phyloP scores from a whole-genome alignment of 306 rosid genomes.

The Acacia acuminata region DNA sequence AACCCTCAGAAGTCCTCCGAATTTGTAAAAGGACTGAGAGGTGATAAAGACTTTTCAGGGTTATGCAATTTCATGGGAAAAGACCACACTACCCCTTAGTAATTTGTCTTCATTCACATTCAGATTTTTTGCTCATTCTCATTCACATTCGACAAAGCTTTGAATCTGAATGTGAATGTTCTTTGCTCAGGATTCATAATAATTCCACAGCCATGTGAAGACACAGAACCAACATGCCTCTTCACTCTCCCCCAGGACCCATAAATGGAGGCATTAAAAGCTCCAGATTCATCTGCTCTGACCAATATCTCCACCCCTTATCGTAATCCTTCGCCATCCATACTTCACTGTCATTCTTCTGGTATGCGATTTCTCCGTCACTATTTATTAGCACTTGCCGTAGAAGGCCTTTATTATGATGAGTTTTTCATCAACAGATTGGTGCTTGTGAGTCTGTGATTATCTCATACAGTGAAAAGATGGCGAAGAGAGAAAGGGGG shows the following conservation, averaged over 20 bases:
- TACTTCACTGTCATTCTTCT: slow-evolving; percentile 25
- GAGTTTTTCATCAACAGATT: neutral
- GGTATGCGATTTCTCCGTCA: neutral
- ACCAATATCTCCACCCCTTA: neutral
- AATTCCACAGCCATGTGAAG: slow-evolving; percentile 49
- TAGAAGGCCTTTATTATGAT: neutral
- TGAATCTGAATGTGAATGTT: neutral
- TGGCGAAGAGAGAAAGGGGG: neutral
- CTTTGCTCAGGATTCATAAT: slow-evolving; percentile 27
- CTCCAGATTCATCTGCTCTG: too few relatives aligned
- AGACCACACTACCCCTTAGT: too few relatives aligned
- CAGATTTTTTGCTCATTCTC: too few relatives aligned
- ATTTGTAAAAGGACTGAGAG: too few relatives aligned
- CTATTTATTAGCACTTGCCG: neutral
- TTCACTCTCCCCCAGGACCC: slow-evolving; percentile 50
- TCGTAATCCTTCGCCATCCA: slow-evolving; percentile 23
- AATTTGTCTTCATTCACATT: too few relatives aligned
- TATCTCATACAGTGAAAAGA: neutral
- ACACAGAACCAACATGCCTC: slow-evolving; percentile 78
- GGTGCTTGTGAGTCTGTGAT: neutral
- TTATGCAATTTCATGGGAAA: too few relatives aligned
- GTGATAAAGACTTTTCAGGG: too few relatives aligned
- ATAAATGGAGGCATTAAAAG: slow-evolving; percentile 65
- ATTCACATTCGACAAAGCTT: too few relatives aligned
- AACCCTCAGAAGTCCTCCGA: too few relatives aligned